Evolutionary conservation across 1,284 basidiomycete genomes (phyloP).

Genomic region (Athelia sp.): DNA sequence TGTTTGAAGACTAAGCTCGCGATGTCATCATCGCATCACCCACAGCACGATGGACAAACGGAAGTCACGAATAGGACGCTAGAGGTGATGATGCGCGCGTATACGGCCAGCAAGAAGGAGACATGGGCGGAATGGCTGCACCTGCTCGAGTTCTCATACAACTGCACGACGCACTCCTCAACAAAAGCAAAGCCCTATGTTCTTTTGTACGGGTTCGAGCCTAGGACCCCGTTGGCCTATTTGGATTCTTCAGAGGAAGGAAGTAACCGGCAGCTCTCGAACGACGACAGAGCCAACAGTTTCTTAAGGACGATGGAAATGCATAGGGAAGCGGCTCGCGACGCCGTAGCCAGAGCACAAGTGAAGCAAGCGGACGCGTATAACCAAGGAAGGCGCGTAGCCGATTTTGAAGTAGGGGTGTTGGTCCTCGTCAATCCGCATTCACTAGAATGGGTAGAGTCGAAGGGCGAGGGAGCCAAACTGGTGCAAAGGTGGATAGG

Average conservation of each 20-base stretch:
- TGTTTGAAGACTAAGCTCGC: constrained; percentile 7
- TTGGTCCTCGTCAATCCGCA: constrained; percentile 19
- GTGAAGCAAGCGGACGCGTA: constrained; percentile 6
- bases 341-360: constrained; percentile 12
- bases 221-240: constrained; percentile 4
- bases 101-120: constrained; percentile 8
- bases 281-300: background rate
- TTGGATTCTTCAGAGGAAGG: background rate
- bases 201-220: constrained; percentile 15
- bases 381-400: constrained; percentile 3
- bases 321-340: constrained; percentile 9
- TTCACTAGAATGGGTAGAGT: constrained; percentile 13
- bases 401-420: constrained; percentile 14
- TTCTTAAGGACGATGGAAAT: constrained; percentile 6
- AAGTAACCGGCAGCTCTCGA: background rate
- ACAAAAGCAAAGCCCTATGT: constrained; percentile 14
- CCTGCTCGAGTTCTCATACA: constrained; percentile 19
- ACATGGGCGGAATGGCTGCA: constrained; percentile 17
- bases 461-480: constrained; percentile 18
- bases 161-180: constrained; percentile 10
- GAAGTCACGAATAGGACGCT: constrained; percentile 19
- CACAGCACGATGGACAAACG: constrained; percentile 29
- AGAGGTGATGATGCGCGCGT: constrained; percentile 11
- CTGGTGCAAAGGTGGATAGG: constrained; percentile 18
- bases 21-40: constrained; percentile 24